Percentiles rank a stretch among this genome's conserved stretches.
phyloP scores from a whole-genome alignment of 768 basidiomycete genomes.

The Clavaria fumosa region DNA sequence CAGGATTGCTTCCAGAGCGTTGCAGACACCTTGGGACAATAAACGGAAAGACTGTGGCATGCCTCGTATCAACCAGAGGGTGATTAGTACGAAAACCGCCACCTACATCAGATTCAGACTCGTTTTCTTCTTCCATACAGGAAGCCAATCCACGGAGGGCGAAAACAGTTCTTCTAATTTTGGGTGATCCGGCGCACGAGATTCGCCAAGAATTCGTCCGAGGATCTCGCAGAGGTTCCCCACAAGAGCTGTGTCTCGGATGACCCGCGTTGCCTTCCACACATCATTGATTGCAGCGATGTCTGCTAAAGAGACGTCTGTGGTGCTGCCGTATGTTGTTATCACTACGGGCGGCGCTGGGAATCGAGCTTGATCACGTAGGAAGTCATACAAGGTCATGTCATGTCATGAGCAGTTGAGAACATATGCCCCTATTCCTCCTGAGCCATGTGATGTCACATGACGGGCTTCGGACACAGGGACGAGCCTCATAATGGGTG shows the following conservation, averaged over 20 bases:
- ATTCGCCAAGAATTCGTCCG: background rate
- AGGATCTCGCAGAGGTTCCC: background rate
- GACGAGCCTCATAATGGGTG: too few relatives aligned
- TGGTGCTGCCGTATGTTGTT: background rate
- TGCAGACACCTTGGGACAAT: background rate
- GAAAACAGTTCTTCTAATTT: conserved; percentile 6
- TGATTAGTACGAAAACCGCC: background rate
- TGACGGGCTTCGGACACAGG: too few relatives aligned
- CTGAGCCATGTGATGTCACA: too few relatives aligned
- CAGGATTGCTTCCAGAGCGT: background rate
- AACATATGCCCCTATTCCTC: too few relatives aligned
- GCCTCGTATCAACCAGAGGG: conserved; percentile 6
- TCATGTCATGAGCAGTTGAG: too few relatives aligned
- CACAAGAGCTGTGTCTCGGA: background rate
- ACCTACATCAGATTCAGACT: background rate
- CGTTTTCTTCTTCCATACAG: background rate
- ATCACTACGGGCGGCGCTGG: background rate
- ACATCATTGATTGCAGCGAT: background rate
- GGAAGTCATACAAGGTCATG: background rate
- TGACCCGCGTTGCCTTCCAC: background rate
- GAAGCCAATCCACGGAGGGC: too few relatives aligned
- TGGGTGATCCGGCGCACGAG: background rate
- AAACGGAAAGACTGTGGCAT: background rate
- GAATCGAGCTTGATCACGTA: background rate
- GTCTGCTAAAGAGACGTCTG: background rate